phyloP scores from a whole-genome alignment of 2,329 filamentous ascomycete species.

The Aspergillus amoenus region DNA sequence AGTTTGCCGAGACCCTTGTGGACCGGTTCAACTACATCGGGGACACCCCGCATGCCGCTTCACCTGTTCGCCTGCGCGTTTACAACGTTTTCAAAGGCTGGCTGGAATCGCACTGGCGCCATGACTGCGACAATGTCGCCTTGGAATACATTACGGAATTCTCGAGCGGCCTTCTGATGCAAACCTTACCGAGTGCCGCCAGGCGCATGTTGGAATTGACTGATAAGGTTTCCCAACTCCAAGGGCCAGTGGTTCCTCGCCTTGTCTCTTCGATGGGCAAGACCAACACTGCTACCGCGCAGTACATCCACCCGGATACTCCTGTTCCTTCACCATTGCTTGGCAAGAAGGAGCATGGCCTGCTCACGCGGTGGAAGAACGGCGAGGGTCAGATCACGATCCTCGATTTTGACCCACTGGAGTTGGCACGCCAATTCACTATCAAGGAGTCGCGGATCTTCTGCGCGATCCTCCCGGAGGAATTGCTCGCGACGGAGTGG shows the following conservation, averaged over 20 bases:
- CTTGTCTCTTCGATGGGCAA: slow-evolving; percentile 85
- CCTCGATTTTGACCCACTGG: slow-evolving; percentile 85
- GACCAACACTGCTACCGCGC: slow-evolving; percentile 71
- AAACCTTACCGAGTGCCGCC: slow-evolving; percentile 72
- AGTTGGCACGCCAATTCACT: slow-evolving; percentile 88
- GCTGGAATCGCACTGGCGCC: slow-evolving; percentile 93
- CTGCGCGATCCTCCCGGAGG: slow-evolving; percentile 86
- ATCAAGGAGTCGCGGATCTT: slow-evolving; percentile 90
- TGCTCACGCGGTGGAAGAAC: slow-evolving; percentile 71
- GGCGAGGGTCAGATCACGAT: slow-evolving; percentile 71
- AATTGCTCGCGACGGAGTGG: slow-evolving; percentile 89
- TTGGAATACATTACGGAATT: slow-evolving; percentile 76
- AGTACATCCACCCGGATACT: slow-evolving; percentile 69
- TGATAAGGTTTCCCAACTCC: slow-evolving; percentile 71
- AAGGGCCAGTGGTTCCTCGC: slow-evolving; percentile 76
- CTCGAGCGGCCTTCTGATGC: slow-evolving; percentile 68
- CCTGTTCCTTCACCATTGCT: slow-evolving; percentile 69
- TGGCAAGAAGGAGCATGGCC: slow-evolving; percentile 71
- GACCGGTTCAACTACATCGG: slow-evolving; percentile 90
- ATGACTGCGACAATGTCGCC: slow-evolving; percentile 74
- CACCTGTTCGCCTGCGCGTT: slow-evolving; percentile 81
- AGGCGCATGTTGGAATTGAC: slow-evolving; percentile 77
- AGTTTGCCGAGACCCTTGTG: slow-evolving; percentile 79
- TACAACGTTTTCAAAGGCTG: slow-evolving; percentile 98
- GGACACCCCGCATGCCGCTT: slow-evolving; percentile 71